Evolutionary conservation across 148 eudicot species (phyloP), one percentile per base, ranked within the genome.

Genomic region (Silene latifolia): DNA sequence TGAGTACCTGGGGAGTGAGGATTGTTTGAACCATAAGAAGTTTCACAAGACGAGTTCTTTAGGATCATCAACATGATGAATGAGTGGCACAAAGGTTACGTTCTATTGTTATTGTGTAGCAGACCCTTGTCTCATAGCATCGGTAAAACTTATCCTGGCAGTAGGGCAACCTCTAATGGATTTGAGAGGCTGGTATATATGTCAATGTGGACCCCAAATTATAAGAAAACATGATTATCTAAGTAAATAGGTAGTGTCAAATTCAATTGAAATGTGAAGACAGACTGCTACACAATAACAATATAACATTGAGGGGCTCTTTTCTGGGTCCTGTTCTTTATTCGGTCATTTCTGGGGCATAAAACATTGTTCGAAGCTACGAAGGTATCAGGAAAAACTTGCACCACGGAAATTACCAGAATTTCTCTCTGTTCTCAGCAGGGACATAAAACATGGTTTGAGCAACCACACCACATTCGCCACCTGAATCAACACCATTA

Each of bases 401-500:
- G 69, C 53, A 17, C 1, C 2, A 67, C 29, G 20, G 17, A 25
- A 47, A 9, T 76, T 89, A 91, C 98, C 98, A 93, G 67, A 85
- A 91, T 61, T 91, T 91, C 39, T 89, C 94, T 79, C 98, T 83
- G 72, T 93, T 93, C 67, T 93, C 94, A 4, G 91, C 92, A 54
- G 98, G 98, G 68, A 89, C 90, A 73, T 84, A 93, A 67, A 71
- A 93, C 91, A 89, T 88, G 78, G 89, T 93, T 85, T 93, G 88
- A 67, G 97, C 90, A 73, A 66, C 85, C 63, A 93, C 94, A 24
- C 98, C 98, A 75, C 98, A 93, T 86, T 93, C 98, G 12, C 97
- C 98, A 63, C 98, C 98, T 11, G 97, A 93, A 79, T 91, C 97
- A 19, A 19, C 25, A 10, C 64, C 77, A 21, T 75, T 80, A 71